Evolutionary conservation across 306 rosid genomes (phyloP).

Genomic region (Pyrus bretschneideri): DNA sequence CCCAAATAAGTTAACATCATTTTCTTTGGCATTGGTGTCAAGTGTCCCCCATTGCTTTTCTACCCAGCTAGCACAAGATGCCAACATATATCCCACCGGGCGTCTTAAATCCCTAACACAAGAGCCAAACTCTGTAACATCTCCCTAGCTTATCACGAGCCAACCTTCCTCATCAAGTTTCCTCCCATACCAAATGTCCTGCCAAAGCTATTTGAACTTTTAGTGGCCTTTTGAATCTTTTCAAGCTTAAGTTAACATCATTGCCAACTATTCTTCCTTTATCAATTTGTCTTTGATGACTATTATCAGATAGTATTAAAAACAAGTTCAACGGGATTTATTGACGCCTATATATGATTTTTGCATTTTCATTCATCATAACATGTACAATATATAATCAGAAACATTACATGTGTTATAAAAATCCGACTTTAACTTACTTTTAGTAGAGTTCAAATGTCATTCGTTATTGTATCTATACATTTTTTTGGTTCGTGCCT

Average conservation of each 20-base stretch:
- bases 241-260: not conserved
- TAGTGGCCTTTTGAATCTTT: not conserved
- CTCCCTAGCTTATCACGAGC: not conserved
- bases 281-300: not conserved
- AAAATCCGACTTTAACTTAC: too few species aligned
- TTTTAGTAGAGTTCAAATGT: too few species aligned
- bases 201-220: not conserved
- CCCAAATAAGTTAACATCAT: not conserved
- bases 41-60: not conserved
- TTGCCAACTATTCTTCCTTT: not conserved
- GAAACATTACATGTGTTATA: too few species aligned
- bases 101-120: not conserved
- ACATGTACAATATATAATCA: too few species aligned
- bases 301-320: too few species aligned
- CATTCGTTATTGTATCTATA: too few species aligned
- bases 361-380: too few species aligned
- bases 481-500: too few species aligned
- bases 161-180: not conserved
- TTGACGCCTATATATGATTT: too few species aligned
- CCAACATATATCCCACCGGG: not conserved
- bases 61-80: not conserved
- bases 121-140: not conserved
- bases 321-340: too few species aligned
- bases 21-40: not conserved
- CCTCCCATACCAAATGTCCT: not conserved